Conservation (phyloP, 2,329 filamentous ascomycete genomes). For the Aspergillus japonicus region DNA sequence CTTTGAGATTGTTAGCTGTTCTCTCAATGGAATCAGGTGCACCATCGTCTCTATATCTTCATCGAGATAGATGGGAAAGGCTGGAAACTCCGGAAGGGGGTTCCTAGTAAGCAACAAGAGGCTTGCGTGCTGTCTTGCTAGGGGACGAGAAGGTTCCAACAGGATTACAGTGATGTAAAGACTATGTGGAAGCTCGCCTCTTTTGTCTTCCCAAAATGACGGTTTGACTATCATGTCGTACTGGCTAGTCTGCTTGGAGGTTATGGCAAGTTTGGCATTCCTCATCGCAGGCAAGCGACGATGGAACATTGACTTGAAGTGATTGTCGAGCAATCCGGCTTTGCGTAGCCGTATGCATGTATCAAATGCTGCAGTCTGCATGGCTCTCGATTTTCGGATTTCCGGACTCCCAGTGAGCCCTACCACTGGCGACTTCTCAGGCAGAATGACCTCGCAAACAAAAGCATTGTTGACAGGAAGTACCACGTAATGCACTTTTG, state of each 20-base stretch:
- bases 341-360: constrained; percentile 70
- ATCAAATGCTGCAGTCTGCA: constrained; percentile 85
- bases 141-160: constrained; percentile 55
- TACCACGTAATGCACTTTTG: constrained; percentile 62
- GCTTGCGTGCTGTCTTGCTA: constrained; percentile 61
- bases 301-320: constrained; percentile 70
- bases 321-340: constrained; percentile 66
- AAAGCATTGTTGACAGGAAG: constrained; percentile 59
- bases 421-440: constrained; percentile 69
- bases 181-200: constrained; percentile 47
- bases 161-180: constrained; percentile 64
- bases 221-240: constrained; percentile 83
- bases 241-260: constrained; percentile 67
- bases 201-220: constrained; percentile 61
- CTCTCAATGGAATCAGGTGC: constrained; percentile 47
- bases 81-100: constrained; percentile 62
- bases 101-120: constrained; percentile 70
- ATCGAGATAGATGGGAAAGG: constrained; percentile 71
- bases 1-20: constrained; percentile 35
- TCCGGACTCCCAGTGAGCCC: constrained; percentile 64
- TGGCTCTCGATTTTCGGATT: constrained; percentile 72
- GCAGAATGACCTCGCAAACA: constrained; percentile 75
- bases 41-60: constrained; percentile 61
- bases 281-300: constrained; percentile 75
- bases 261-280: constrained; percentile 83